phyloP scores from a whole-genome alignment of 1,284 basidiomycete genomes.

The Puccinia brachypodii region DNA sequence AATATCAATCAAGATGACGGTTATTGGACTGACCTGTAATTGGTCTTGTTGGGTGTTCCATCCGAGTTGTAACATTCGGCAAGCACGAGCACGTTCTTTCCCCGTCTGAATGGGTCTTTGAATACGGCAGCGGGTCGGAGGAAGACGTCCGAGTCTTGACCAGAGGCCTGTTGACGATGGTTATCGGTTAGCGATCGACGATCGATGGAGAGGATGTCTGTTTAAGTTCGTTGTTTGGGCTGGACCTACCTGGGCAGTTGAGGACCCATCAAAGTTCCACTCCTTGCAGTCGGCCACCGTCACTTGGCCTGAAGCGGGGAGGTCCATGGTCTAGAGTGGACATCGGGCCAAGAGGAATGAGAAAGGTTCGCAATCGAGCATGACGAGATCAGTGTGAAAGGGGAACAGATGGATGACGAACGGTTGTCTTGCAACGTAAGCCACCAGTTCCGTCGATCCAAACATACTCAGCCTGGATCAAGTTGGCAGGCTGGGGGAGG shows the following conservation, averaged over 20 bases:
- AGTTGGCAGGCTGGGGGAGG: constrained; percentile 74
- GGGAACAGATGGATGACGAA: constrained; percentile 48
- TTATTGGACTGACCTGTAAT: constrained; percentile 76
- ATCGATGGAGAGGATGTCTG: background rate
- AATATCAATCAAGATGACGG: background rate
- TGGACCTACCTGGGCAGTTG: constrained; percentile 71
- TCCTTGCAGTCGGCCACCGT: constrained; percentile 69
- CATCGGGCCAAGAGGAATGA: constrained; percentile 66
- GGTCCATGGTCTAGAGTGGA: constrained; percentile 78
- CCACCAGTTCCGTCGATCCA: constrained; percentile 93
- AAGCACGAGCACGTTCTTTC: constrained; percentile 94
- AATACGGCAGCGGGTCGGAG: constrained; percentile 96
- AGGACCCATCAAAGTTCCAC: constrained; percentile 99
- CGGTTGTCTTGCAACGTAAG: constrained; percentile 87
- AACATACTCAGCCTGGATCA: constrained; percentile 93
- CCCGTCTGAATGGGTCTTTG: constrained; percentile 98
- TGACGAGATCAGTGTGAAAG: constrained; percentile 2
- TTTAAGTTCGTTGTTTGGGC: background rate
- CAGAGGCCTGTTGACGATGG: constrained; percentile 66
- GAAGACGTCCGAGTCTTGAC: constrained; percentile 93
- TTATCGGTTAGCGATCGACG: background rate
- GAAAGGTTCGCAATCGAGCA: constrained; percentile 39
- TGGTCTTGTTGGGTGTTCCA: constrained; percentile 95
- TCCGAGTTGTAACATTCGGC: constrained; percentile 98
- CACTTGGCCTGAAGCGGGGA: constrained; percentile 33